Evolutionary conservation across 257 asterid genomes (phyloP).

Genomic region (Cruciata laevipes): DNA sequence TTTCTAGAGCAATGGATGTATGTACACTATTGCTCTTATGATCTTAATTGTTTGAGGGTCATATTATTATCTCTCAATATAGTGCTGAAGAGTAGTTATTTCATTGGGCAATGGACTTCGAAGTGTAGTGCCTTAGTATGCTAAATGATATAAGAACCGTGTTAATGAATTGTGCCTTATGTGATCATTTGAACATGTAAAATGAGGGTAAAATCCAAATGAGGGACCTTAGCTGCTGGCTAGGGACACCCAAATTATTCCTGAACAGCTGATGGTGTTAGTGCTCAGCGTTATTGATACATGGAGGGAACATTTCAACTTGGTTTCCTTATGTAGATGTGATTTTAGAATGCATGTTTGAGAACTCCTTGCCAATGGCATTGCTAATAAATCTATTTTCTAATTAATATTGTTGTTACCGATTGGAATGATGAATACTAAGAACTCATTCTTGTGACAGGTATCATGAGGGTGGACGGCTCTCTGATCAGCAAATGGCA

Average conservation of each 20-base stretch:
- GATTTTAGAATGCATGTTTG: neutral
- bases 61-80: neutral
- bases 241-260: neutral
- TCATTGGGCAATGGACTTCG: neutral
- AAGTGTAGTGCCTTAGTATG: neutral
- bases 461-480: slow-evolving; percentile 89
- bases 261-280: neutral
- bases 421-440: neutral
- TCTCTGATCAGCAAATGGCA: slow-evolving; percentile 99
- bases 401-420: neutral
- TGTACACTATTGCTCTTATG: neutral
- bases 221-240: neutral
- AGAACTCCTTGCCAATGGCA: neutral
- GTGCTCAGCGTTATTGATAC: neutral
- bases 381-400: neutral
- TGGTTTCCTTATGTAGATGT: neutral
- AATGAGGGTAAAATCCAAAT: neutral
- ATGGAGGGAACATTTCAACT: neutral
- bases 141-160: neutral
- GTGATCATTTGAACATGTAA: neutral
- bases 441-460: slow-evolving; percentile 31
- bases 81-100: neutral
- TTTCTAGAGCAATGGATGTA: neutral
- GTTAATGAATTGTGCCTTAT: neutral
- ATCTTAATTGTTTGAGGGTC: neutral